These are phyloP conservation scores for Tylopilus orsonianus DNA, from an alignment of 1,284 basidiomycete genomes.

Conservation along the genomic window DNA sequence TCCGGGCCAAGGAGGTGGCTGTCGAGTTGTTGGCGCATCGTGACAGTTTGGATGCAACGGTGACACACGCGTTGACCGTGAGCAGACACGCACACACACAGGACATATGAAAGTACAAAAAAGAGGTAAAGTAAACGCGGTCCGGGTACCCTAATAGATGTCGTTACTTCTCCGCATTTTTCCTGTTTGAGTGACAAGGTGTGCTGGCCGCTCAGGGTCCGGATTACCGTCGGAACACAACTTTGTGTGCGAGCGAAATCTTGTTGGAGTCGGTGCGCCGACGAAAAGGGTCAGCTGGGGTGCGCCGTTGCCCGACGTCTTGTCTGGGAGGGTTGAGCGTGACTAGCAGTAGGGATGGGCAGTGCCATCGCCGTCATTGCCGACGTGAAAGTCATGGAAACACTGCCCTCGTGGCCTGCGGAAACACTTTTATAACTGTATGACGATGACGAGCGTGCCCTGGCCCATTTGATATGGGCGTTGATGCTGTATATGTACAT, in stretches of 20 bases:
- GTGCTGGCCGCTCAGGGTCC: no score
- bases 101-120: background rate
- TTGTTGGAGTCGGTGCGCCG: no score
- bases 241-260: no score
- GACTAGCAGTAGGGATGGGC: background rate
- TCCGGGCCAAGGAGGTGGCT: constrained; percentile 29
- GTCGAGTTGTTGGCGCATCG: constrained; percentile 16
- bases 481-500: no score
- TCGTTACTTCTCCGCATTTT: background rate
- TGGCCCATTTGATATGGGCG: constrained; percentile 3
- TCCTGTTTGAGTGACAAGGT: background rate
- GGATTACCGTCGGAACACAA: no score
- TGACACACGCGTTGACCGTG: background rate
- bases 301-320: no score
- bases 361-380: background rate
- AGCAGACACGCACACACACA: background rate
- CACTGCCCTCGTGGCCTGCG: background rate
- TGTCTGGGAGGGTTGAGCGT: background rate
- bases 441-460: background rate
- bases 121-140: background rate
- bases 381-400: background rate
- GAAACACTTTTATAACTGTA: background rate
- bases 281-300: no score
- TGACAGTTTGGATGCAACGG: background rate
- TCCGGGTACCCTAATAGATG: constrained; percentile 12